Base-by-base conservation (phyloP, 2,329 filamentous ascomycete genomes). In the Arthrobotrys pseudoclavata region DNA sequence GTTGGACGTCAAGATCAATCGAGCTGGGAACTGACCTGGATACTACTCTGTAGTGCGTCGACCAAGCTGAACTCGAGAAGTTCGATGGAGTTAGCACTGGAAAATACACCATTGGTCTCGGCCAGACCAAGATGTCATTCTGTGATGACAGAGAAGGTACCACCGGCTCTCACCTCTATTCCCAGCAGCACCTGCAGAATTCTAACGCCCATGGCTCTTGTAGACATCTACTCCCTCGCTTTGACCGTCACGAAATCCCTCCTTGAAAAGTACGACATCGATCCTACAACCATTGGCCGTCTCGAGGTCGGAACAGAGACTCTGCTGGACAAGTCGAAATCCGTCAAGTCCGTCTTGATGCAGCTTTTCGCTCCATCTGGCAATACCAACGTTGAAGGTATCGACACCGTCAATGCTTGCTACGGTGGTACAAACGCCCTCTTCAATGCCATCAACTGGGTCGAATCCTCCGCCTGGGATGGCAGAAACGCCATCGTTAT, bases 41-140 rank as follows among this genome's bases (percentile, higher is more conserved):
- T 57, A 34, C 12, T n/a, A 3, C 50, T 60, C 47, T 68, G 13
- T 79, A 95, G 92, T 96, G 93, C 85, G 92, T 96, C 82, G 91
- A 94, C 83, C 92, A 96, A 86, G 84, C 87, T 72, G 92, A 94
- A 84, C 89, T 96, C 79, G 92, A 95, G 85, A 92, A 93, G 85
- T 93, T 93, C 85, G 92, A 96, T 89, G 92, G 92, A 84, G 92
- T 93, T 82, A 88, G 88, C 84, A 84, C 89, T 71, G 92, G 92
- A 81, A 96, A 96, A 86, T 96, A 96, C 88, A 96, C 92, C 83
- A 95, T 96, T 86, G 92, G 92, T 84, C 91, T 96, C 71, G 92
- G 92, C 82, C 92, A 96, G 88, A 95, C 91, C 83, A 93, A 92
- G 86, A 96, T 96, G 92, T 91, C 90, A 87, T 96, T 96, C 86